These are phyloP conservation scores for Paraphaeosphaeria minitans DNA, from an alignment of 2,329 filamentous ascomycete species.

Conservation along the genomic window DNA sequence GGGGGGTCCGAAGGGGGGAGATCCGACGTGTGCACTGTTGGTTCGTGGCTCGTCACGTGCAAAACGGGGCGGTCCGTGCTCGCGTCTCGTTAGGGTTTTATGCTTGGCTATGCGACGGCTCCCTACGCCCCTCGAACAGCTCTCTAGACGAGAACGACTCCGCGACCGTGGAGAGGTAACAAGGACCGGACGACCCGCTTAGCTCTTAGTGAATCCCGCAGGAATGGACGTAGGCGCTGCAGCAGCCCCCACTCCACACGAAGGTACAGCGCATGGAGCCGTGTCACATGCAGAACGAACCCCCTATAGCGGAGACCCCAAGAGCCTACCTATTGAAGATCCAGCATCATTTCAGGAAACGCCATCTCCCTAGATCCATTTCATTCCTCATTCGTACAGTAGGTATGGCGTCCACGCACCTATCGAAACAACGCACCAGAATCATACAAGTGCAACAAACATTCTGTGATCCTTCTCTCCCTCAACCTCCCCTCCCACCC, in stretches of 20 bases:
- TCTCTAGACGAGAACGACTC: slow-evolving; percentile 1
- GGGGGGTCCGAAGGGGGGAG: neutral
- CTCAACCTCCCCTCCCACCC: too few species aligned
- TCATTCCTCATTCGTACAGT: too few species aligned
- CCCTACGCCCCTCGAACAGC: slow-evolving; percentile 16
- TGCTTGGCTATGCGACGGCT: slow-evolving; percentile 16
- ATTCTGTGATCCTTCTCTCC: too few species aligned
- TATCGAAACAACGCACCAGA: too few species aligned
- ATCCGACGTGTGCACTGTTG: neutral
- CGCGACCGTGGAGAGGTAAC: neutral
- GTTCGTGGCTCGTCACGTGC: slow-evolving; percentile 5
- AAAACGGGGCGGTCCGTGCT: slow-evolving; percentile 7
- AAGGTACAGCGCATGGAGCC: neutral
- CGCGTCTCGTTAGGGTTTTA: slow-evolving; percentile 21
- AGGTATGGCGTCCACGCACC: too few species aligned
- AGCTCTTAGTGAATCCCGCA: neutral
- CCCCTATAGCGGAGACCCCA: too few species aligned
- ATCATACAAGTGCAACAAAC: too few species aligned
- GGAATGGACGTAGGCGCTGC: neutral
- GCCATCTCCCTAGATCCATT: too few species aligned
- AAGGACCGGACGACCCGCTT: neutral
- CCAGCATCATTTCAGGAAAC: too few species aligned
- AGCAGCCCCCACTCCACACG: neutral
- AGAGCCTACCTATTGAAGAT: too few species aligned
- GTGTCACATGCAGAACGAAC: neutral